Percentiles rank a stretch among this genome's conserved stretches.
Conservation (phyloP, 2,329 filamentous ascomycete species). For the Paraphaeosphaeria sporulosa region DNA sequence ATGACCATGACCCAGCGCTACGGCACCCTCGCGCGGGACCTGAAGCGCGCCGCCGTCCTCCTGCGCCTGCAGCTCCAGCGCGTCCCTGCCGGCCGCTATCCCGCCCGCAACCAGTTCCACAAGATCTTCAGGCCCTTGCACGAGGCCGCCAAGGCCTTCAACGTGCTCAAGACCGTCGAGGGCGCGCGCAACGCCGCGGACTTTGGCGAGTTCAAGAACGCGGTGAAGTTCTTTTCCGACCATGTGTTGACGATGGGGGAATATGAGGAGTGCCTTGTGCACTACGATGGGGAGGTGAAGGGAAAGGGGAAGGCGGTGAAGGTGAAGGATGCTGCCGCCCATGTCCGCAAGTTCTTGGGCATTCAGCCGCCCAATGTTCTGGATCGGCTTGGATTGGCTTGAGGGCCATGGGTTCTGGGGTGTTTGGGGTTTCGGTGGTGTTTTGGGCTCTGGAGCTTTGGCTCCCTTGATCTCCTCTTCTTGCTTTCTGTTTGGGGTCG, state of each 20-base stretch:
- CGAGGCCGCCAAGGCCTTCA: not conserved
- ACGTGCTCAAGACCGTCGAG: not conserved
- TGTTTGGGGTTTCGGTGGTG: not conserved
- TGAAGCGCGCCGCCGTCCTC: not conserved
- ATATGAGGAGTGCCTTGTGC: not conserved
- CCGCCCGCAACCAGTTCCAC: not conserved
- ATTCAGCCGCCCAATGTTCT: not conserved
- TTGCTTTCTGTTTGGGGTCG: too few species aligned
- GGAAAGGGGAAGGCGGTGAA: not conserved
- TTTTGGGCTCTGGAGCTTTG: not conserved
- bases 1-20: not conserved
- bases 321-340: not conserved
- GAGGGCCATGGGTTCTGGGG: not conserved
- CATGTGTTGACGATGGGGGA: not conserved
- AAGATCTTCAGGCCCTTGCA: not conserved
- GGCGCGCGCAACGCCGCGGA: not conserved
- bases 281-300: not conserved
- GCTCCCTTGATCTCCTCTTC: not conserved
- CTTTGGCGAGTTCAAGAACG: not conserved
- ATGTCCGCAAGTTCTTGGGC: not conserved
- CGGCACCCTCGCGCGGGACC: not conserved
- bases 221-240: not conserved
- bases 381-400: not conserved
- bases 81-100: not conserved
- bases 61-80: not conserved